Conservation (phyloP, 768 basidiomycete species). For the Pisolithus marmoratus region DNA sequence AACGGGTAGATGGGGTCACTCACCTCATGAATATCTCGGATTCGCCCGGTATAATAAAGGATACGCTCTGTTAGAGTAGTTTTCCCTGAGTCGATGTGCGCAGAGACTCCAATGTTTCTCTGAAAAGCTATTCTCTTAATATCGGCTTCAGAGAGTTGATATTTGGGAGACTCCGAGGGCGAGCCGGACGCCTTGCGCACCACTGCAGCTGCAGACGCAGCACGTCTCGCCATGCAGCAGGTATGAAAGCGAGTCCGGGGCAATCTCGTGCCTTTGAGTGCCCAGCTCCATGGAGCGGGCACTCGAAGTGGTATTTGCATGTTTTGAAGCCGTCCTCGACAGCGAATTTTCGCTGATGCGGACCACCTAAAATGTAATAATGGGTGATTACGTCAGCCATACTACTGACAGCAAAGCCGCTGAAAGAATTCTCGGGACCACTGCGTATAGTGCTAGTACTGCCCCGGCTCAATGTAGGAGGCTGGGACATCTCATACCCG, state of each 20-base stretch:
- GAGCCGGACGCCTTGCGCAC: conserved; percentile 1
- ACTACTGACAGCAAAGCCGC: no score
- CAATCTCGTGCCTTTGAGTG: conserved; percentile 4
- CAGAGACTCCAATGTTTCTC: conserved; percentile 94
- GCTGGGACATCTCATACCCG: no score
- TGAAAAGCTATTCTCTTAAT: conserved; percentile 60
- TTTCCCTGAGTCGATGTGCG: conserved; percentile 96
- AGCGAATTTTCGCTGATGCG: no score
- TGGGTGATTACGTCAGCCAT: no score
- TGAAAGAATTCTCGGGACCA: no score
- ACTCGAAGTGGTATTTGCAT: conserved; percentile 24
- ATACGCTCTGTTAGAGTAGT: conserved; percentile 96
- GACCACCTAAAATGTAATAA: no score
- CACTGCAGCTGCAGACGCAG: conserved; percentile 41
- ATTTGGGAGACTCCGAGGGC: conserved; percentile 20
- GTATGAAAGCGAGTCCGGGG: neutral
- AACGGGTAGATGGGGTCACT: conserved; percentile 18
- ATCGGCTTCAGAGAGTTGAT: conserved; percentile 62
- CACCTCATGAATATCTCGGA: conserved; percentile 95
- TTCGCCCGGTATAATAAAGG: conserved; percentile 93
- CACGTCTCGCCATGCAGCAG: conserved; percentile 22
- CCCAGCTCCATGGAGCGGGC: conserved; percentile 23
- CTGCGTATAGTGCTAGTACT: no score
- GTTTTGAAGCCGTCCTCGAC: neutral
- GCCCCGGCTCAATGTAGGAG: no score